phyloP scores from a whole-genome alignment of 2,329 filamentous ascomycete genomes.

The Lojkania enalia region DNA sequence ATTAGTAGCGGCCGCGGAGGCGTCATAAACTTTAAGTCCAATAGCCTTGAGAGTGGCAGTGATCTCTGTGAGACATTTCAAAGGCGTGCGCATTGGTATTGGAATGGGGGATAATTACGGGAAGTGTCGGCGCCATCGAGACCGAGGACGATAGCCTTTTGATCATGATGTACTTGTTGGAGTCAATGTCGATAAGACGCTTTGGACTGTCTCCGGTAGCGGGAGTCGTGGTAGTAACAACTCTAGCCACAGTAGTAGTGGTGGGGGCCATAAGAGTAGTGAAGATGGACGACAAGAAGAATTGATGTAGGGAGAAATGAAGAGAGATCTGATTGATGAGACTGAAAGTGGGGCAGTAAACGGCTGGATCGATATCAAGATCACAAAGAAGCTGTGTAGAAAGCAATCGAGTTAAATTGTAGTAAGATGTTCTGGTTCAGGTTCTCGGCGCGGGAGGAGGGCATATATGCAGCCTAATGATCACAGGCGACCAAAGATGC shows the following conservation, averaged over 20 bases:
- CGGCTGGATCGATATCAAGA: too few relatives aligned
- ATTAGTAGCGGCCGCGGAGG: slow-evolving; percentile 40
- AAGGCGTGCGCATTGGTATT: neutral
- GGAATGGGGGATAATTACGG: slow-evolving; percentile 16
- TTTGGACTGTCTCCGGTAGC: neutral
- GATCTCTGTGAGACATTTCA: slow-evolving; percentile 11
- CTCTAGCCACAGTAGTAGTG: neutral
- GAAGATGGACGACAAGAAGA: neutral
- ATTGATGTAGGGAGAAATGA: neutral
- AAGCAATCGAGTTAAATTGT: too few relatives aligned
- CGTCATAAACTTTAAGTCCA: slow-evolving; percentile 39
- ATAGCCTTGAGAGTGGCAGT: slow-evolving; percentile 35
- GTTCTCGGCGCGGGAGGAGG: too few relatives aligned
- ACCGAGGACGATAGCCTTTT: slow-evolving; percentile 42
- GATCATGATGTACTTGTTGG: slow-evolving; percentile 12
- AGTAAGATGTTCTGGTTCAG: too few relatives aligned
- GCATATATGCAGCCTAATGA: too few relatives aligned
- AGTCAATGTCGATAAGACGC: slow-evolving; percentile 13
- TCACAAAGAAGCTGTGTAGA: too few relatives aligned
- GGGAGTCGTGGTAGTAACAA: neutral
- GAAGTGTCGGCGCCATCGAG: slow-evolving; percentile 40
- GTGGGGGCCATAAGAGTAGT: neutral
- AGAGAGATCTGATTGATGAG: too few relatives aligned
- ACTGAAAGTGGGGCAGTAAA: too few relatives aligned
- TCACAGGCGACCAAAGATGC: too few relatives aligned